Evolutionary conservation across 306 rosid genomes (phyloP), one percentile per base, ranked within the genome.

Genomic region (Trifolium dubium): DNA sequence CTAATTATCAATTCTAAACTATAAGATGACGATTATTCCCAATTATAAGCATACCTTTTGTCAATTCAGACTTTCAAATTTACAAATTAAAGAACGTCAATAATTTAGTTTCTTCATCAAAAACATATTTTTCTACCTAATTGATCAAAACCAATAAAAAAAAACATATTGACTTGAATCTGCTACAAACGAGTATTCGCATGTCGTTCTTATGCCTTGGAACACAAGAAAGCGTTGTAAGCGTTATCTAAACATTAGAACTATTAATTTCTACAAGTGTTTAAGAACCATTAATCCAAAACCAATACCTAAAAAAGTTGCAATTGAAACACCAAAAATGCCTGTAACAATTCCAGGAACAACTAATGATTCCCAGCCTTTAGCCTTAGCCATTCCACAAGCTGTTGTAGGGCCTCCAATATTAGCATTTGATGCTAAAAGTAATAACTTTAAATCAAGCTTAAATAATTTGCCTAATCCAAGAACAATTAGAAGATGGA

Each of bases 381-480:
- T 82, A 11, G 96, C 85, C 8, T 85, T 86, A 18, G 98, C 93
- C 98, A 92, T 89, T 29, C 93, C 90, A 82, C 94, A 86, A 15
- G 98, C 90, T 17, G 96, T 92, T 37, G 98, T 92, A 0, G 93
- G 97, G 64, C 93, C 92, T 53, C 96, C 96, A 35, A 92, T 72
- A 10, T 86, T 89, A 81, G 97, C 97, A 81, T 92, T 92, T 31
- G 97, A 92, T 64, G 96, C 93, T 78, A 89, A 37, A 59, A 89
- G 89, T 65, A 84, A 43, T 35, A 86, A 69, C 83, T 86, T 89
- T 35, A 92, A 73, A 69, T 92, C 93, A 19, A 89, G 71, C 19
- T 69, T 70, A 54, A 92, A 85, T 18, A 89, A 76, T 75, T 79
- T 89, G 17, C 96, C 96, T 40, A 88, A 64, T 39, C 88, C 88